A percentile compares a stretch with the other conserved stretches of the same genome.
These are phyloP conservation scores for Penicillium hordei DNA, from an alignment of 2,329 filamentous ascomycete species.

Conservation along the genomic window DNA sequence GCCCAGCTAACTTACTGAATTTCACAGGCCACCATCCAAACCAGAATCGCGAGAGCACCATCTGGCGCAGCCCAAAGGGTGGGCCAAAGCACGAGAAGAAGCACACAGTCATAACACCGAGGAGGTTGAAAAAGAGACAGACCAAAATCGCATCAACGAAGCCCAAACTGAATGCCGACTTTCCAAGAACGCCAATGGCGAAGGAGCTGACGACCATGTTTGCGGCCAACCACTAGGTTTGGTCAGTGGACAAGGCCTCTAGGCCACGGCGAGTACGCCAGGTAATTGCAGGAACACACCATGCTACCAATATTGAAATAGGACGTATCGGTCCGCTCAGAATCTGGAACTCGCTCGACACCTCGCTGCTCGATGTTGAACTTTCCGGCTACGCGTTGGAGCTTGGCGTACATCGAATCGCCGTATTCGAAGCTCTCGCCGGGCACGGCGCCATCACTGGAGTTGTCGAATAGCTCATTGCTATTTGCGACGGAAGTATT, in stretches of 20 bases:
- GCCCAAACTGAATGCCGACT: slow-evolving; percentile 67
- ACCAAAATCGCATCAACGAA: slow-evolving; percentile 71
- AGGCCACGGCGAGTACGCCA: slow-evolving; percentile 8
- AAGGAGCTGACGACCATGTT: slow-evolving; percentile 78
- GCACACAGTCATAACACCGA: slow-evolving; percentile 70
- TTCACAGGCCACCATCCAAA: slow-evolving; percentile 73
- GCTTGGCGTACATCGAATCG: slow-evolving; percentile 55
- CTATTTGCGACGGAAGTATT: slow-evolving; percentile 34
- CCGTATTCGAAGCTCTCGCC: slow-evolving; percentile 61
- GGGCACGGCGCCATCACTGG: slow-evolving; percentile 49
- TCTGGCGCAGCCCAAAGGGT: slow-evolving; percentile 71
- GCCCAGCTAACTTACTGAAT: slow-evolving; percentile 51
- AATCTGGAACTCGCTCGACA: slow-evolving; percentile 70
- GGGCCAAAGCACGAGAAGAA: slow-evolving; percentile 79
- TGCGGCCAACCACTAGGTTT: slow-evolving; percentile 67
- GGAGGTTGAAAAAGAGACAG: slow-evolving; percentile 72
- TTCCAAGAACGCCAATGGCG: slow-evolving; percentile 69
- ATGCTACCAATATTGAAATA: slow-evolving; percentile 69
- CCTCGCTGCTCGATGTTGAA: slow-evolving; percentile 71
- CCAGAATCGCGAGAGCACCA: slow-evolving; percentile 76
- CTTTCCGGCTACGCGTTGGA: slow-evolving; percentile 63
- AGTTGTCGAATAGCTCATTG: slow-evolving; percentile 19
- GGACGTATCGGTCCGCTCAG: slow-evolving; percentile 65
- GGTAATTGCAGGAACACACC: slow-evolving; percentile 50
- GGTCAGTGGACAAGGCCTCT: slow-evolving; percentile 26